These are phyloP conservation scores for Tetradesmus lagerheimii DNA, from an alignment of 139 green algal species.

Conservation along the genomic window DNA sequence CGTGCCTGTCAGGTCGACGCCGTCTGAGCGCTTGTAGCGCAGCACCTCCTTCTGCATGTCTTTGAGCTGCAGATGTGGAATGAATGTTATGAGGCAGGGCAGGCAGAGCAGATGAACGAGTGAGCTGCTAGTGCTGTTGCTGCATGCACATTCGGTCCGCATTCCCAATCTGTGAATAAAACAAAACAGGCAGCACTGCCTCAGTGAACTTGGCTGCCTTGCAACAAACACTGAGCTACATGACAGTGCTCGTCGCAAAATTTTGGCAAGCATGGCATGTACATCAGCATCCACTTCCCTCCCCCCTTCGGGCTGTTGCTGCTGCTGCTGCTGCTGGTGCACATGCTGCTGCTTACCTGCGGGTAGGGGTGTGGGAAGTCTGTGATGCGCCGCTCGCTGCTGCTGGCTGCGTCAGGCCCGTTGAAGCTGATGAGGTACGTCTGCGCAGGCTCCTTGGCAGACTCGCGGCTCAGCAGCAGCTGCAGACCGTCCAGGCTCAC, in stretches of 20 bases:
- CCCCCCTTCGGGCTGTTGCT: too few relatives aligned
- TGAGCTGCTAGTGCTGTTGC: too few relatives aligned
- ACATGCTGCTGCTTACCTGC: constrained; percentile 31
- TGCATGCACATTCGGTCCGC: too few relatives aligned
- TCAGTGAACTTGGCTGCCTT: too few relatives aligned
- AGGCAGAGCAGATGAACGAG: not conserved
- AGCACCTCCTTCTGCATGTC: constrained; percentile 90
- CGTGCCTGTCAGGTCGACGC: constrained; percentile 94
- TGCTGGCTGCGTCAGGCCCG: constrained; percentile 30
- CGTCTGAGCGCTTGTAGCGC: constrained; percentile 93
- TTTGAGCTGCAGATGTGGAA: constrained; percentile 67
- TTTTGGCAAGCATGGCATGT: not conserved
- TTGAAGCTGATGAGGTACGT: constrained; percentile 65
- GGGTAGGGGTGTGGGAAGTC: constrained; percentile 97
- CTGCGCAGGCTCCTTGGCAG: constrained; percentile 69
- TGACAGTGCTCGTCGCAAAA: not conserved
- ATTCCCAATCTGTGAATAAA: too few relatives aligned
- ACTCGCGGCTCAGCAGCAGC: constrained; percentile 75
- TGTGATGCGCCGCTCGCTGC: constrained; percentile 77
- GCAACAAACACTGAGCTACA: too few relatives aligned
- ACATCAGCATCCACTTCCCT: constrained; percentile 11
- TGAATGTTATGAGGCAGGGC: not conserved
- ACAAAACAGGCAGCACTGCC: too few relatives aligned
- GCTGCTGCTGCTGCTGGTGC: too few relatives aligned
- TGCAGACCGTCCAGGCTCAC: constrained; percentile 73